Base-by-base conservation (phyloP, 1,284 basidiomycete genomes). In the Moesziomyces antarcticus region DNA sequence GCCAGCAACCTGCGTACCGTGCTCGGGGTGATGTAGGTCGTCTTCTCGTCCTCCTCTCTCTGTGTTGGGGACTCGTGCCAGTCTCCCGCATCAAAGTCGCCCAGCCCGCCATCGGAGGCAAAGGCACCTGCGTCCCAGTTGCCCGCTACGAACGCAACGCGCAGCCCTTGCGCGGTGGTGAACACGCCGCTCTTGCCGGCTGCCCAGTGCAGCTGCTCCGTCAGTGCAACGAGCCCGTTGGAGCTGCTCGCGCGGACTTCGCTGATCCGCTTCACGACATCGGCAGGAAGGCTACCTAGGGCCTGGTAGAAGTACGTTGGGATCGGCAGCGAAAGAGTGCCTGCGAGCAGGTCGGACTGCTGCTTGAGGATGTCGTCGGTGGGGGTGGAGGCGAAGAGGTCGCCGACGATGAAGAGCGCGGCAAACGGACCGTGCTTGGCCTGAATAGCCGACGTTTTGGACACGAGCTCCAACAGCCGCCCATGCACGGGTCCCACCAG, bases 361-460 rank as follows among this genome's bases (percentile, higher is more conserved):
- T 85, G 84, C 44, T 89, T 87, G 16, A 79, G 75, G 8, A 86
- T 83, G 1, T 86, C 78, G 13, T 57, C 68, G 13, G 47, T 13
- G 6, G 59, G 46, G 21, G 44, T 33, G 13, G 61, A 48, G n/a
- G 48, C 90, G 85, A 99, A 99, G 84, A 98, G 92, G 85, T 99
- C 94, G 6, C 96, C 95, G 3, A 89, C 86, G 74, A 94, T 91
- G 46, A 99, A 88, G 20, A 92, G 89, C 40, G 94, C 89, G 78
- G 94, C 91, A 82, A 99, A 99, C 77, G 93, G 93, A 57, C 95
- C 95, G 85, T 98, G 92, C 84, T 97, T 98, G 60, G 89, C 87
- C 85, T 99, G 90, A 79, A 98, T 95, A 21, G 90, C 87, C 54
- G 89, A 90, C 72, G 97, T 88, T 86, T 97, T 98, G 56, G 89